A percentile compares a stretch with the other conserved stretches of the same genome.
phyloP scores from a whole-genome alignment of 2,329 filamentous ascomycete species.

The Moelleriella libera region DNA sequence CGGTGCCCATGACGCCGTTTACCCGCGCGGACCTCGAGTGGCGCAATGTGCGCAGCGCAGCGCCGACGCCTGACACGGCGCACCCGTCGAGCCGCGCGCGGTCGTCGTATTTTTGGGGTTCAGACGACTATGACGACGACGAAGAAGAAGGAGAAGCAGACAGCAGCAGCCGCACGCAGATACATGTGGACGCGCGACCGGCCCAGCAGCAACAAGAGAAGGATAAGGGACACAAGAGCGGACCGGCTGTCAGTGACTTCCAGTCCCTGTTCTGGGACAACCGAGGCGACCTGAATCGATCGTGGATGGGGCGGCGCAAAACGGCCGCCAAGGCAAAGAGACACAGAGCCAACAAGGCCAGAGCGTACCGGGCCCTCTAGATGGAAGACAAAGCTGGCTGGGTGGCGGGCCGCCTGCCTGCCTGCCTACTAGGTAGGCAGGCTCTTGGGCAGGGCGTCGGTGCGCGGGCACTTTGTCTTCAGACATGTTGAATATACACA shows the following conservation, averaged over 20 bases:
- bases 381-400: neutral
- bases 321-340: conserved; percentile 50
- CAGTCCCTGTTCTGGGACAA: conserved; percentile 57
- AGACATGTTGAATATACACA: no score
- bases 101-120: conserved; percentile 34
- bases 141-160: conserved; percentile 12
- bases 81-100: conserved; percentile 49
- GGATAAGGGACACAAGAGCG: conserved; percentile 1
- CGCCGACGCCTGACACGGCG: conserved; percentile 88
- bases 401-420: no score
- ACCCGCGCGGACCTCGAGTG: conserved; percentile 65
- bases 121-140: conserved; percentile 17
- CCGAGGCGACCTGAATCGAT: conserved; percentile 47
- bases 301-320: conserved; percentile 53
- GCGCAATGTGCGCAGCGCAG: conserved; percentile 68
- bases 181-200: neutral
- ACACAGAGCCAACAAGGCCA: conserved; percentile 48
- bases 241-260: conserved; percentile 34
- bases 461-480: no score
- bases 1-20: conserved; percentile 63
- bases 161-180: conserved; percentile 2
- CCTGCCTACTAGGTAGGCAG: no score
- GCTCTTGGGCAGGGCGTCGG: no score
- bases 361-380: conserved; percentile 26
- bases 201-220: neutral